Evolutionary conservation across 2,329 filamentous ascomycete species (phyloP).

Genomic region (Diaporthe sp.): DNA sequence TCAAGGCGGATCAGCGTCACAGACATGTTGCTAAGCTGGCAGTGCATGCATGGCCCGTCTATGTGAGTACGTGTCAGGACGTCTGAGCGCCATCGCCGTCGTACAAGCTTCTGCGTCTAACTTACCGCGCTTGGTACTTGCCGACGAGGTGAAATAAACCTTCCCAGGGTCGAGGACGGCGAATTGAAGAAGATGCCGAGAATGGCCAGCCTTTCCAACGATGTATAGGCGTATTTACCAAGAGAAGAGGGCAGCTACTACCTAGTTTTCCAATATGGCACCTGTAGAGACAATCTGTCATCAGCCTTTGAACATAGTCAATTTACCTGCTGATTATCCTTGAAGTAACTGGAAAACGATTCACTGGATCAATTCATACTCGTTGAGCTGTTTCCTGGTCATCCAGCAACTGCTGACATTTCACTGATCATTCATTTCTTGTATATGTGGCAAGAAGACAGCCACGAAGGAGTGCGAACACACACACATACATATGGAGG

Average conservation of each 20-base stretch:
- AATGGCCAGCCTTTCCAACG: not conserved
- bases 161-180: not conserved
- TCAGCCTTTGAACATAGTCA: no score
- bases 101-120: constrained; percentile 4
- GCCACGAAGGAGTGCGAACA: not conserved
- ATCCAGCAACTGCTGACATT: not conserved
- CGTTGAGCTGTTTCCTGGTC: not conserved
- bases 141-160: not conserved
- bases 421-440: not conserved
- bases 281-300: not conserved
- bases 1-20: not conserved
- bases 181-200: not conserved
- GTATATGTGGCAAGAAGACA: no score
- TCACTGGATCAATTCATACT: not conserved
- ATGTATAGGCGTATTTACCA: not conserved
- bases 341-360: no score
- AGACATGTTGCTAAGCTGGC: not conserved
- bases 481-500: not conserved
- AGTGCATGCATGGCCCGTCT: not conserved
- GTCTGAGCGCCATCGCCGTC: constrained; percentile 13
- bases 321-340: not conserved
- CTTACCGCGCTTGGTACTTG: not conserved
- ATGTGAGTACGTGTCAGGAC: not conserved
- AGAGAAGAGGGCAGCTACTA: not conserved
- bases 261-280: not conserved